These are phyloP conservation scores for Piper longum DNA, from an alignment of 164 flowering plant genomes.

Conservation along the genomic window DNA sequence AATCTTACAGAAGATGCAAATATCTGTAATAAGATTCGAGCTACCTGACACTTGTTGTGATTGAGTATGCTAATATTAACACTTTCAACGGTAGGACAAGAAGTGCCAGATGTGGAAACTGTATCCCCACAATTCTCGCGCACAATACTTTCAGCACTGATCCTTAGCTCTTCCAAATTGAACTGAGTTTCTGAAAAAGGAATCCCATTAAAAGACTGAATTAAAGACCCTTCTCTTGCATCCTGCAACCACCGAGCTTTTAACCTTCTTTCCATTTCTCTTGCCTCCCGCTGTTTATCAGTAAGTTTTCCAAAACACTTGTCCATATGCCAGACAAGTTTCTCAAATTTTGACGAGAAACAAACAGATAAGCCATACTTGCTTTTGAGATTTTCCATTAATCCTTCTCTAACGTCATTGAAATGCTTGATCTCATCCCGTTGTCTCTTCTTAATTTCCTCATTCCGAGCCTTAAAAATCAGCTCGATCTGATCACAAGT, in stretches of 20 bases:
- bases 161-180: conserved; percentile 7
- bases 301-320: conserved; percentile 23
- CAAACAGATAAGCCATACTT: conserved; percentile 19
- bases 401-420: conserved; percentile 14
- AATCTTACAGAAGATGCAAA: no score
- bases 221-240: conserved; percentile 21
- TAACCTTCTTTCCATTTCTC: conserved; percentile 16
- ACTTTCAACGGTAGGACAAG: not conserved
- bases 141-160: conserved; percentile 5
- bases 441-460: conserved; percentile 24
- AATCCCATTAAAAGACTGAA: conserved; percentile 11
- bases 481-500: conserved; percentile 16
- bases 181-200: conserved; percentile 11
- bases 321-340: conserved; percentile 15
- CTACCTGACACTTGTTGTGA: not conserved
- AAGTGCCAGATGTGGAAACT: conserved; percentile 5
- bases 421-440: conserved; percentile 22
- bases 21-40: no score
- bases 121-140: conserved; percentile 3
- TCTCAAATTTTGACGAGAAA: conserved; percentile 25
- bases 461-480: conserved; percentile 19
- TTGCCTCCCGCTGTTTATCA: conserved; percentile 22
- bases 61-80: not conserved
- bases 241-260: conserved; percentile 21
- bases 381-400: conserved; percentile 23